A percentile compares a stretch with the other conserved stretches of the same genome.
Conservation (phyloP, 1,284 basidiomycete genomes). For the Microbotryum violaceum region DNA sequence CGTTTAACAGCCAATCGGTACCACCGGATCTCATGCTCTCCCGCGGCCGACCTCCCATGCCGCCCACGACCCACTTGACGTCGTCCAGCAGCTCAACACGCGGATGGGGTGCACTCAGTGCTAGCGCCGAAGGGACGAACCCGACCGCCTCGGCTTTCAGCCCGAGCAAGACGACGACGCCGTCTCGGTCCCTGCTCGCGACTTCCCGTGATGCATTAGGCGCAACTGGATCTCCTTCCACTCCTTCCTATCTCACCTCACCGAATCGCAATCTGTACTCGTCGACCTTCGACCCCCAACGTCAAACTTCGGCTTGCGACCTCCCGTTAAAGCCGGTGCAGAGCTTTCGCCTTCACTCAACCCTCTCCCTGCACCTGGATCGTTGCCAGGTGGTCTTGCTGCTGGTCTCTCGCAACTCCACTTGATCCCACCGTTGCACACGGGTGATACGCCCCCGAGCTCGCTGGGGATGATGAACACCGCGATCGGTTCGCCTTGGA, state of each 20-base stretch:
- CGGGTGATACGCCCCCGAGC: conserved; percentile 27
- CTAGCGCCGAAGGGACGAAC: not conserved
- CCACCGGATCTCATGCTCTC: conserved; percentile 25
- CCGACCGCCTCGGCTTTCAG: not conserved
- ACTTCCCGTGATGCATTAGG: not conserved
- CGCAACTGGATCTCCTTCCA: not conserved
- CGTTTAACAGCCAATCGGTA: conserved; percentile 18
- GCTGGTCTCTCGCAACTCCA: conserved; percentile 24
- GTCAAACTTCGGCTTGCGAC: not conserved
- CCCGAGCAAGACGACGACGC: not conserved
- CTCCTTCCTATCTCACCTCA: no score
- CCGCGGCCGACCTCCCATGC: not conserved
- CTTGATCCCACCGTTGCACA: conserved; percentile 20
- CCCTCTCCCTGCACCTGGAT: conserved; percentile 15
- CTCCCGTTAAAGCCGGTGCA: not conserved
- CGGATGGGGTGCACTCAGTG: not conserved
- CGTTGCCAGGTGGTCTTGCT: conserved; percentile 27
- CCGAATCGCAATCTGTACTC: conserved; percentile 8
- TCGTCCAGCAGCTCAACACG: not conserved
- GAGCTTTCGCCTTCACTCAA: not conserved
- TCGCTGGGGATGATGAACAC: not conserved
- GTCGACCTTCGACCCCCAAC: conserved; percentile 17
- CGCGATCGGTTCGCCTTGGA: no score
- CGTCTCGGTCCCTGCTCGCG: not conserved
- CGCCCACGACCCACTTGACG: not conserved